Evolutionary conservation across 306 rosid genomes (phyloP), one percentile per base, ranked within the genome.

Genomic region (Herpetospermum pedunculosum): DNA sequence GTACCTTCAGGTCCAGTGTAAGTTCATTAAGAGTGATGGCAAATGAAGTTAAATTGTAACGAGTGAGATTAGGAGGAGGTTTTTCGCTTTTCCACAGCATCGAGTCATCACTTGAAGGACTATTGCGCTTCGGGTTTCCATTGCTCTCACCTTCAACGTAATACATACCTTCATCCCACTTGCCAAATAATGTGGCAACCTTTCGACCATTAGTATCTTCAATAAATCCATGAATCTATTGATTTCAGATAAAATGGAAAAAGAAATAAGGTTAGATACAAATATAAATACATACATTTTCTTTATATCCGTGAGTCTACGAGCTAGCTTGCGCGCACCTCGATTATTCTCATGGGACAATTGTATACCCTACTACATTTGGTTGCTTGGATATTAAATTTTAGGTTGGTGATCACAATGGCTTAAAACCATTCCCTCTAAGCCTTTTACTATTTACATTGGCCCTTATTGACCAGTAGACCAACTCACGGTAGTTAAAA

Each of bases 21-120:
- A 91, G 85, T 86, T 94, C 99, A 28, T 91, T 94, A 72, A 94
- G 78, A 30, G 95, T 88, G 88, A 94, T 89, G 67, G 97, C 96
- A 63, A 91, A 94, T 16, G 96, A 88, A 54, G 99, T 91, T 85
- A 94, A 82, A 85, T 94, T 94, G 89, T 94, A 94, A n/a, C 99
- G 99, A 34, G 97, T 88, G 72, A 88, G 78, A 78, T 87, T 83
- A 38, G 69, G 74, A 48, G 97, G 90, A 30, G 96, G 85, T 77
- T 75, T 88, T 58, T 75, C 72, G 74, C 96, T 89, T 88, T 82
- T 89, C 99, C 99, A 94, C 81, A 94, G 80, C 75, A 94, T 78
- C 35, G 79, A 70, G 21, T 84, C 77, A 57, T 80, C 87, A 9
- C 88, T 76, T 13, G 85, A 80, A 77, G 81, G 59, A 57, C 77